Evolutionary conservation across 2,329 filamentous ascomycete species (phyloP).

Genomic region (Paraphaeosphaeria sporulosa): DNA sequence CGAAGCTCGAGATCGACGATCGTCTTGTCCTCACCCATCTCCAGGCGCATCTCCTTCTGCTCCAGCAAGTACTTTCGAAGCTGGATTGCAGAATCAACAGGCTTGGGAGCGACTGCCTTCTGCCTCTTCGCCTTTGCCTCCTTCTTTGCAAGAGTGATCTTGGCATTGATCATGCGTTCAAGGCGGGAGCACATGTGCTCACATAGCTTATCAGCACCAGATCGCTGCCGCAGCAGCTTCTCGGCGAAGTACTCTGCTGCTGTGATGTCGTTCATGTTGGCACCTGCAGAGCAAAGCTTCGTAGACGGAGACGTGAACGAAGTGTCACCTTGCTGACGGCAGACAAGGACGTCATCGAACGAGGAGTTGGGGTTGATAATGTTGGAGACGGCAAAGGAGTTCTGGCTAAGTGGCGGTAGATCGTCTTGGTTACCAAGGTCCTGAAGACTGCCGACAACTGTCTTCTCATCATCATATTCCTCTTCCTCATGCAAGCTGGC

Average conservation of each 20-base stretch:
- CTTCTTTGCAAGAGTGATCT: slow-evolving; percentile 14
- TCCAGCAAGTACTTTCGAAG: slow-evolving; percentile 28
- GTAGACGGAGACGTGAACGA: slow-evolving; percentile 27
- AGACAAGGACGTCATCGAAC: slow-evolving; percentile 33
- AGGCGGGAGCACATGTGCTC: slow-evolving; percentile 24
- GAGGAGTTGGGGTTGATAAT: slow-evolving; percentile 20
- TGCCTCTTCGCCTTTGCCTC: neutral
- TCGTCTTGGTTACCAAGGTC: neutral
- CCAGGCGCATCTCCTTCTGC: slow-evolving; percentile 25
- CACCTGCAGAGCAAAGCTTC: slow-evolving; percentile 31
- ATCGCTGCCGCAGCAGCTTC: slow-evolving; percentile 23
- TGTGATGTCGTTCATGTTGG: slow-evolving; percentile 30
- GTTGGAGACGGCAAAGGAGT: neutral
- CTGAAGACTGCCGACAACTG: neutral
- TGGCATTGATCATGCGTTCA: slow-evolving; percentile 31
- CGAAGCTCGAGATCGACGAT: slow-evolving; percentile 38
- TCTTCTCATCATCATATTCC: neutral
- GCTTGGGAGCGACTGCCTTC: neutral
- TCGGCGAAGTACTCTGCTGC: slow-evolving; percentile 26
- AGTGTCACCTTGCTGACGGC: slow-evolving; percentile 29
- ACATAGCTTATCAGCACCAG: slow-evolving; percentile 29
- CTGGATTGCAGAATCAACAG: slow-evolving; percentile 21
- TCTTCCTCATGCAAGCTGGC: neutral
- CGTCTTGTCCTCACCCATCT: slow-evolving; percentile 30
- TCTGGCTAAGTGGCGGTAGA: neutral